Evolutionary conservation across 305 asterid genomes (phyloP).

Genomic region (Rubia peregrina): DNA sequence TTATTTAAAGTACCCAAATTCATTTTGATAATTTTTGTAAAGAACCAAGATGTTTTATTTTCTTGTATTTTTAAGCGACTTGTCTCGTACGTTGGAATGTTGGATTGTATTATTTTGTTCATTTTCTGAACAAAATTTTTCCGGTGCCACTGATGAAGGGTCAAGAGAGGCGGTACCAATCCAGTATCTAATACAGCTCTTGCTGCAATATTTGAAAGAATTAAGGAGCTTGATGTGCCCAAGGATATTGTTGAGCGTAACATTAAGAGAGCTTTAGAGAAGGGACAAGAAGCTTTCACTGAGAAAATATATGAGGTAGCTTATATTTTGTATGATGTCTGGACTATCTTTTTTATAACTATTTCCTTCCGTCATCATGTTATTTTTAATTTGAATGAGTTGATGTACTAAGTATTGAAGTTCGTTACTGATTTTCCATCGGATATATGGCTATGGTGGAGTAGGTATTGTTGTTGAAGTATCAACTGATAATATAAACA

Average conservation of each 20-base stretch:
- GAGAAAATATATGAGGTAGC: slow-evolving; percentile 82
- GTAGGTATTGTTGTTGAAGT: slow-evolving; percentile 81
- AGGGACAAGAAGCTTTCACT: slow-evolving; percentile 76
- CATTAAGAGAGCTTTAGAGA: slow-evolving; percentile 82
- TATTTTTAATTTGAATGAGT: background rate
- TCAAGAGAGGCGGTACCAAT: slow-evolving; percentile 79
- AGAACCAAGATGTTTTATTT: background rate
- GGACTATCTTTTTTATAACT: background rate
- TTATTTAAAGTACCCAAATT: background rate
- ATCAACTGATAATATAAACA: slow-evolving; percentile 70
- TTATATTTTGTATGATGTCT: slow-evolving; percentile 2
- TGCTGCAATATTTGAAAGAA: slow-evolving; percentile 72
- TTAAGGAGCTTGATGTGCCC: slow-evolving; percentile 89
- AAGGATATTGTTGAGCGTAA: slow-evolving; percentile 77
- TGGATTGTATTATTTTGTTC: background rate
- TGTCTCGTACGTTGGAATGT: background rate
- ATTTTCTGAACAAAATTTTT: background rate
- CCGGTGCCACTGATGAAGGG: slow-evolving; percentile 31
- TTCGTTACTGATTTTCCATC: slow-evolving; percentile 15
- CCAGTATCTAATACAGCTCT: slow-evolving; percentile 73
- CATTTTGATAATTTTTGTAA: background rate
- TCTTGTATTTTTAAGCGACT: background rate
- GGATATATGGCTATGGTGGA: slow-evolving; percentile 91
- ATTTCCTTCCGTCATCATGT: background rate
- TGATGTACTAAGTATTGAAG: background rate